Conservation (phyloP, 2,329 filamentous ascomycete genomes). For the Dactylellina parvicollis region DNA sequence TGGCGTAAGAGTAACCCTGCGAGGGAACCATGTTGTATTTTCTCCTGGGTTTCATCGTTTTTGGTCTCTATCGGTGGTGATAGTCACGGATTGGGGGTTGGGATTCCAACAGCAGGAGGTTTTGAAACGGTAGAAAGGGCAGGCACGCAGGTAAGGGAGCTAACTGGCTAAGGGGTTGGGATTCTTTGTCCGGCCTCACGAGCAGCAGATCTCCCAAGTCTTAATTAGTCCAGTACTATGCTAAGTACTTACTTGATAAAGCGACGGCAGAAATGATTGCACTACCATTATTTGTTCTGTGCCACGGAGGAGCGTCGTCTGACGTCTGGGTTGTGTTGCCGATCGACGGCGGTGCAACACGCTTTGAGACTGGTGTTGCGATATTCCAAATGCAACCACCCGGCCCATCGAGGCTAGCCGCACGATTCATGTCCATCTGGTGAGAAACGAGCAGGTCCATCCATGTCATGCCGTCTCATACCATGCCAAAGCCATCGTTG, state of each 20-base stretch:
- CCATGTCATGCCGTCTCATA: too few species aligned
- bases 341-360: slow-evolving; percentile 49
- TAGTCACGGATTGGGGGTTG: neutral
- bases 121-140: slow-evolving; percentile 22
- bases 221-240: neutral
- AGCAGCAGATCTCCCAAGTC: neutral
- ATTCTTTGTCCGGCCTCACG: neutral
- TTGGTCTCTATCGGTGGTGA: neutral
- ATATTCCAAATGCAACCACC: slow-evolving; percentile 46
- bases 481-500: too few species aligned
- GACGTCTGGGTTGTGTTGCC: slow-evolving; percentile 20
- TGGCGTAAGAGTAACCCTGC: slow-evolving; percentile 9
- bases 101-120: slow-evolving; percentile 26
- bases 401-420: neutral
- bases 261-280: neutral
- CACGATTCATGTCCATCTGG: too few species aligned
- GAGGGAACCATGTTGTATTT: slow-evolving; percentile 35
- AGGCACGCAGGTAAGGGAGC: too few species aligned
- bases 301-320: slow-evolving; percentile 11
- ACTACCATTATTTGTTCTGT: too few species aligned
- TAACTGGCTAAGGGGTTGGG: too few species aligned
- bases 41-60: slow-evolving; percentile 26
- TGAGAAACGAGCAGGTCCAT: too few species aligned
- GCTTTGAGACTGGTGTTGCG: slow-evolving; percentile 27
- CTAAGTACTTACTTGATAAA: neutral